Percentiles rank a stretch among this genome's conserved stretches.
These are phyloP conservation scores for Globisporangium orthogonon DNA, from an alignment of 352 stramenopile species.

Conservation along the genomic window DNA sequence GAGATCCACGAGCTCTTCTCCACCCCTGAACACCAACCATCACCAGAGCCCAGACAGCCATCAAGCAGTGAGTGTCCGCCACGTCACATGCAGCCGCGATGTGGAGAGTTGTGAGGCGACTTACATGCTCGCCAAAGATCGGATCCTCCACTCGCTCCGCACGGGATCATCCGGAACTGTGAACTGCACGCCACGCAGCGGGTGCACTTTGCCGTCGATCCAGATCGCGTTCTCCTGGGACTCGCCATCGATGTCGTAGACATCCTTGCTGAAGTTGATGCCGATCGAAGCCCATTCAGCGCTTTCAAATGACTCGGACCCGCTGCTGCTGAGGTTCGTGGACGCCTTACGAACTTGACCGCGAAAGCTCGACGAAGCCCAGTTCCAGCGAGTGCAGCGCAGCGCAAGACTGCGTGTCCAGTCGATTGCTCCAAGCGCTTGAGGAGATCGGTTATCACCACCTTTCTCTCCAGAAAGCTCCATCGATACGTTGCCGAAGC, in stretches of 20 bases:
- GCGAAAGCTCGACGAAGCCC: conserved; percentile 30
- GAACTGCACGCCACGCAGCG: conserved; percentile 31
- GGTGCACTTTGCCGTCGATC: conserved; percentile 30
- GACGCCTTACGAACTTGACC: neutral
- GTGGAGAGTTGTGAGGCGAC: no score
- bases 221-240: conserved; percentile 48
- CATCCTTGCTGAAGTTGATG: conserved; percentile 38
- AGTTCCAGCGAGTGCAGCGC: conserved; percentile 34
- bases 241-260: conserved; percentile 44
- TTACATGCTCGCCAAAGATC: neutral
- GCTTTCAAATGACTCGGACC: neutral
- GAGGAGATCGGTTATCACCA: neutral
- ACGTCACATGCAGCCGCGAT: neutral
- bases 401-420: conserved; percentile 37
- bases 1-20: conserved; percentile 19
- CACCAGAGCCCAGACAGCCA: neutral
- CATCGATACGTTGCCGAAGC: conserved; percentile 15
- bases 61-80: neutral
- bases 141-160: neutral
- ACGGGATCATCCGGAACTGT: conserved; percentile 15
- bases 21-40: neutral
- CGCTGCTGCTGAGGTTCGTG: neutral
- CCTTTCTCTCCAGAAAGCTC: neutral
- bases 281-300: conserved; percentile 18
- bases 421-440: conserved; percentile 26